These are phyloP conservation scores for Eucalyptus pumila DNA, from an alignment of 345 rosid genomes.

Conservation along the genomic window DNA sequence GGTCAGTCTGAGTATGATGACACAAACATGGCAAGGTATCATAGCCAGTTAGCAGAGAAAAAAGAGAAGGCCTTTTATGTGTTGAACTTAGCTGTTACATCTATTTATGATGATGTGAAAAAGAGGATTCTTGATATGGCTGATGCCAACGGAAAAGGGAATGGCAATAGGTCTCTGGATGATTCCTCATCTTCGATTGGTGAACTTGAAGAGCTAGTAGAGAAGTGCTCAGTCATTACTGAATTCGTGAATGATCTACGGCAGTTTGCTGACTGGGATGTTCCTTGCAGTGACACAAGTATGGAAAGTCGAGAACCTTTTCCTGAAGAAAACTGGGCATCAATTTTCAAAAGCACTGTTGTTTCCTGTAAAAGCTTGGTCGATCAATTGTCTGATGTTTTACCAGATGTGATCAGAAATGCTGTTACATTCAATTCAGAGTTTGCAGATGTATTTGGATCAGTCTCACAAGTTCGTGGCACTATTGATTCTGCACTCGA, in stretches of 20 bases:
- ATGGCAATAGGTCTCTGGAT: slow-evolving; percentile 10
- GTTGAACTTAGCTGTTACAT: slow-evolving; percentile 38
- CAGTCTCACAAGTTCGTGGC: slow-evolving; percentile 66
- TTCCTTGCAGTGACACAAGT: slow-evolving; percentile 8
- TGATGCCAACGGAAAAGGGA: slow-evolving; percentile 18
- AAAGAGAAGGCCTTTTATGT: slow-evolving; percentile 46
- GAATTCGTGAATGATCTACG: slow-evolving; percentile 48
- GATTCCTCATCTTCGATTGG: slow-evolving; percentile 33
- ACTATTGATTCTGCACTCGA: slow-evolving; percentile 69
- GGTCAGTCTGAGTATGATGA: slow-evolving; percentile 18
- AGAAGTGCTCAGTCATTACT: slow-evolving; percentile 51
- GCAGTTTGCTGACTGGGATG: slow-evolving; percentile 27
- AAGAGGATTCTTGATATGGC: slow-evolving; percentile 28
- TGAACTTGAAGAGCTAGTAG: slow-evolving; percentile 70
- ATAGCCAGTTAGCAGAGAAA: slow-evolving; percentile 33
- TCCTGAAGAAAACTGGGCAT: slow-evolving; percentile 49
- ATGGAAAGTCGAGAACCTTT: slow-evolving; percentile 6
- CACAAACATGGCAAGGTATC: slow-evolving; percentile 15
- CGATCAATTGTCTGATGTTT: slow-evolving; percentile 61
- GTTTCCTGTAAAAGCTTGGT: slow-evolving; percentile 44
- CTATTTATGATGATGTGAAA: slow-evolving; percentile 49
- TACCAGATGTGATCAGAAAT: slow-evolving; percentile 55
- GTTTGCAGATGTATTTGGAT: slow-evolving; percentile 76
- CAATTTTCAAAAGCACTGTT: slow-evolving; percentile 40
- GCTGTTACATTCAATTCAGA: slow-evolving; percentile 60